Base-by-base conservation (phyloP, 495 filamentous ascomycete genomes). In the Xylaria scruposa region DNA sequence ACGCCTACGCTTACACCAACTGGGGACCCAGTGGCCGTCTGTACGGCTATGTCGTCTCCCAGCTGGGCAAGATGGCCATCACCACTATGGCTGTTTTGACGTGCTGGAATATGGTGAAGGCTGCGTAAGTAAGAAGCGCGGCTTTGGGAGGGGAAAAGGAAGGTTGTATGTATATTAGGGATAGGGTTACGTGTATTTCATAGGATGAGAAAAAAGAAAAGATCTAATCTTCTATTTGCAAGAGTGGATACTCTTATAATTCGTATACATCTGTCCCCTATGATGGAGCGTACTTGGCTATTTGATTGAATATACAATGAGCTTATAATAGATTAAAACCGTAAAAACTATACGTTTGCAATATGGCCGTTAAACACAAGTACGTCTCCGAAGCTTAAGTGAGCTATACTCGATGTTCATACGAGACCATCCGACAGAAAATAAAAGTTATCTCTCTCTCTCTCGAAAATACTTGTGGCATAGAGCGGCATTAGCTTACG, bases 1-100 rank as follows among this genome's bases (percentile, higher is more conserved):
- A 88, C 78, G 78, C 88, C 24, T 70, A 82, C 17, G 92, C 91
- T n/a, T 94, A 94, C 73, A 84, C 74, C 54, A 71, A 82, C 3
- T 64, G 49, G 3, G 83, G 84, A 0, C 84, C 83, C 1, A 29
- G 74, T 40, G 84, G 81, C 2, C 77, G 83, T 12, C 5, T 44
- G 9, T 77, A 73, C 26, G 81, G 81, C 33, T 71, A 74, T 7
- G 15, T 53, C 6, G 12, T 75, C 13, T 68, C 69, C 46, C 36
- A 68, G 21, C 19, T 81, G 9, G 72, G 67, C 36, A 79, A 81
- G 44, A 4, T 76, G 0, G 40, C 61, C 12, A 67, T 86, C 36
- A 80, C 78, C 58, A 19, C 77, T 26, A 78, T 79, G 76, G 81
- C 83, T 47, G 72, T 74, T 2, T 79, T 81, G 63, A 67, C 81